Conservation (phyloP, 371 early-diverging fungal genomes). For the Cokeromyces recurvatus region DNA sequence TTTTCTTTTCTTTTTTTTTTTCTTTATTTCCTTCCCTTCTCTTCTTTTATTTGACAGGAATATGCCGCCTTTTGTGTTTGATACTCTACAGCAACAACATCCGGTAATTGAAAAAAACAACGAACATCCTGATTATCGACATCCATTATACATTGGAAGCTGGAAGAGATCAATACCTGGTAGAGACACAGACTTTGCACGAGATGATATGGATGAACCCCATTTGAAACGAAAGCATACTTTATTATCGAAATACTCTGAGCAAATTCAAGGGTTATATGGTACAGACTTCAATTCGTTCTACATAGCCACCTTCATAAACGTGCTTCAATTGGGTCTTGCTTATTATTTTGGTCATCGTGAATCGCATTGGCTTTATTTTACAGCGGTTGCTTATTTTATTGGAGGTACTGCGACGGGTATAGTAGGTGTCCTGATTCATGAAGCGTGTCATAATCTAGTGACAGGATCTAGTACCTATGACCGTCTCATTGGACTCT, state of each 20-base stretch:
- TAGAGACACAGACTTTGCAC: conserved; percentile 71
- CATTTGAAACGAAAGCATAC: conserved; percentile 86
- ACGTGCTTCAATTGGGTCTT: conserved; percentile 65
- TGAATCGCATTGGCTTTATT: conserved; percentile 52
- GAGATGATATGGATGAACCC: conserved; percentile 90
- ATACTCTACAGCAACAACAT: conserved; percentile 10
- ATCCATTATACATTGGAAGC: conserved; percentile 76
- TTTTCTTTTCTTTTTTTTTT: too few species aligned
- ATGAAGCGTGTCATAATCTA: conserved; percentile 89
- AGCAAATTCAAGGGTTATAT: conserved; percentile 72
- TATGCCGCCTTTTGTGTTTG: conserved; percentile 32
- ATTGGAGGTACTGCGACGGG: conserved; percentile 84
- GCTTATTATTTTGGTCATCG: conserved; percentile 77
- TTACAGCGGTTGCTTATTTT: conserved; percentile 61
- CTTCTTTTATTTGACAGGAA: too few species aligned
- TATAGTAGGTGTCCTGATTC: conserved; percentile 77
- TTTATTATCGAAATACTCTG: conserved; percentile 82
- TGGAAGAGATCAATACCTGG: conserved; percentile 82
- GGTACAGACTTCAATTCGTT: conserved; percentile 78
- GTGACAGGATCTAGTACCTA: conserved; percentile 58
- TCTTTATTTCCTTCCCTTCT: too few species aligned
- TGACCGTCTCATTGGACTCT: conserved; percentile 78
- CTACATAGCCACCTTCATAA: conserved; percentile 66
- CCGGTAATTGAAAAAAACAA: not conserved
- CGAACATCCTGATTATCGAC: conserved; percentile 64